Evolutionary conservation across 2,329 filamentous ascomycete genomes (phyloP), one percentile per base, ranked within the genome.

Genomic region (Aspergillus pseudoviridinutans): DNA sequence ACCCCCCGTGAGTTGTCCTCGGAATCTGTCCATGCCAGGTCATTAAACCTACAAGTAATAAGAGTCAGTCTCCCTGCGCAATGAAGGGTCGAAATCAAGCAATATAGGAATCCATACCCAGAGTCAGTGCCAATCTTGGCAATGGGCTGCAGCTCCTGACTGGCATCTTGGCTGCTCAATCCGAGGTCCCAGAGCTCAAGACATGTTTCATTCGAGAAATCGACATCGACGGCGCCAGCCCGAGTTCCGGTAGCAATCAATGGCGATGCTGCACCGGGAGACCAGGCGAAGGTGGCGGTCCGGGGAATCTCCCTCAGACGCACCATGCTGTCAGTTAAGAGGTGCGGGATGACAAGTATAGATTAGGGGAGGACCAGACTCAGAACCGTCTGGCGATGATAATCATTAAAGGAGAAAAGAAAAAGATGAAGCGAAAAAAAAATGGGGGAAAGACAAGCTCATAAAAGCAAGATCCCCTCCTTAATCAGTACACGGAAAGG

Each of bases 241-340:
- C 92, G 88, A 50, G 94, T 99, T 68, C 94, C 94, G 28, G 94
- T 99, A 59, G 91, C 93, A 63, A 99, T 82, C 66, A 96, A 82
- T 67, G 93, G 92, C 66, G 87, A 86, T 42, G 85, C 84, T 52
- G 90, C 79, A 67, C 87, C 90, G 27, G 92, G 89, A 66, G 91
- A 96, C 93, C 94, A 99, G 71, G 94, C 91, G 76, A 99, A 99
- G 70, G 93, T 90, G 76, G 93, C 94, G 70, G 94, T 99, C 78
- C 94, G 87, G 75, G 92, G 90, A 72, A 99, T 95, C 82, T 97
- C 92, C 82, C 93, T 87, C 77, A 97, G 83, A 80, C 92, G 90
- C 78, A 97, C 93, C 94, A 99, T 99, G 76, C 68, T 78, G 74
- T 69, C 57, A 62, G 61, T 54, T 50, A 61, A 61, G 58, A 59